A percentile compares a stretch with the other conserved stretches of the same genome.
phyloP scores from a whole-genome alignment of 2,329 filamentous ascomycete species.

The Bipolaris victoriae region DNA sequence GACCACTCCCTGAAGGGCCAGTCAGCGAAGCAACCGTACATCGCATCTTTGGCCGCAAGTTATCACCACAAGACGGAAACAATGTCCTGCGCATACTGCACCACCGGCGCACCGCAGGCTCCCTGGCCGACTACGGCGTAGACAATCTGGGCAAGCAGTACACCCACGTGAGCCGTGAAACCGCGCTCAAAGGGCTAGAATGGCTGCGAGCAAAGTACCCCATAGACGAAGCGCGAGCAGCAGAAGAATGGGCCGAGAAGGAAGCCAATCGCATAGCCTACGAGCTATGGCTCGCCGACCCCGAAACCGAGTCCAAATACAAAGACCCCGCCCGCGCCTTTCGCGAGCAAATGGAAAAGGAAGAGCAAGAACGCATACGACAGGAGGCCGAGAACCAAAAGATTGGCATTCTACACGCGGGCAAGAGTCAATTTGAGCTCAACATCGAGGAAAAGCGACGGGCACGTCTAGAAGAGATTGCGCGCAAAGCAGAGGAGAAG shows the following conservation, averaged over 20 bases:
- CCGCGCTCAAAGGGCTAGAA: constrained; percentile 41
- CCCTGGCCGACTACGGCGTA: constrained; percentile 49
- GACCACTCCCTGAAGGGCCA: constrained; percentile 37
- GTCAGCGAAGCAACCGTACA: constrained; percentile 34
- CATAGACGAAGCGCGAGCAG: constrained; percentile 50
- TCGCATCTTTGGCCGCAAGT: constrained; percentile 40
- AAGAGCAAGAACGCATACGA: constrained; percentile 32
- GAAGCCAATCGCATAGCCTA: constrained; percentile 49
- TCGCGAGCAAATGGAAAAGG: constrained; percentile 43
- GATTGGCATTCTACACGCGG: constrained; percentile 44
- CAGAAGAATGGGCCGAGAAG: constrained; percentile 48
- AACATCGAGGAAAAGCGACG: constrained; percentile 43
- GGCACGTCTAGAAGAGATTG: constrained; percentile 36
- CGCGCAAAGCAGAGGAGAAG: constrained; percentile 42
- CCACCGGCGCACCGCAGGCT: constrained; percentile 48
- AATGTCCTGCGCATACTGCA: constrained; percentile 48
- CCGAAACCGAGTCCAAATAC: constrained; percentile 48
- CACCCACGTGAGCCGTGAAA: constrained; percentile 32
- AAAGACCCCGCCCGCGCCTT: constrained; percentile 46
- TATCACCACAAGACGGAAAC: constrained; percentile 43
- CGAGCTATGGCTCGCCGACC: constrained; percentile 47
- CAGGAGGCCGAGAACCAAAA: constrained; percentile 32
- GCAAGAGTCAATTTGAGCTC: constrained; percentile 44
- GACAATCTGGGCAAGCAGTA: constrained; percentile 41
- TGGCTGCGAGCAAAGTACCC: constrained; percentile 47